Percentiles rank a stretch among this genome's conserved stretches.
Conservation (phyloP, 352 stramenopile genomes). For the Vaucheria bursata region DNA sequence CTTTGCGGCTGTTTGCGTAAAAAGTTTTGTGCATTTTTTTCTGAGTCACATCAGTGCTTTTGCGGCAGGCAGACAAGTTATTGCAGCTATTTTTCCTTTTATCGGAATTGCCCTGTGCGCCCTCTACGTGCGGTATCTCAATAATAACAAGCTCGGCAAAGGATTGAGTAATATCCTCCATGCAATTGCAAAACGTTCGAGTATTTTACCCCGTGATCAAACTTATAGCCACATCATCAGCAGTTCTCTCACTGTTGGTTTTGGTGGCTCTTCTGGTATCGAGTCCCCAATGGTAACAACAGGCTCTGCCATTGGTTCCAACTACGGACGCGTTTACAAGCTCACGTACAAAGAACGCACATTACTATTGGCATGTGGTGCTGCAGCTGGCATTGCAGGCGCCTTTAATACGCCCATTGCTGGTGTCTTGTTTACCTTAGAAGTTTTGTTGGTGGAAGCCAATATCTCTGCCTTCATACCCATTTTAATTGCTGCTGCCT, state of each 20-base stretch:
- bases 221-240: neutral
- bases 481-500: neutral
- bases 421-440: constrained; percentile 62
- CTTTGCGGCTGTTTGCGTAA: neutral
- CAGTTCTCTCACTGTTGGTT: neutral
- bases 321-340: neutral
- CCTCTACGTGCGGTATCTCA: neutral
- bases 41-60: neutral
- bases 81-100: neutral
- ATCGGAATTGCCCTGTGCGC: neutral
- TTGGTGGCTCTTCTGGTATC: neutral
- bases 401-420: constrained; percentile 61
- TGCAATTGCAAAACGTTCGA: neutral
- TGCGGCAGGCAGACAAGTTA: neutral
- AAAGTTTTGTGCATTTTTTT: neutral
- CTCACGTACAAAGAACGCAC: constrained; percentile 1
- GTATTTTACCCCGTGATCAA: neutral
- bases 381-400: constrained; percentile 55
- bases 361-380: constrained; percentile 53
- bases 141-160: constrained; percentile 1
- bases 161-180: neutral
- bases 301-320: neutral
- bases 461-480: constrained; percentile 2
- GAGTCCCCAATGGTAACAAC: neutral
- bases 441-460: constrained; percentile 44